Conservation (phyloP, 176 grass and related monocot species). For the Eremochloa ophiuroides region DNA sequence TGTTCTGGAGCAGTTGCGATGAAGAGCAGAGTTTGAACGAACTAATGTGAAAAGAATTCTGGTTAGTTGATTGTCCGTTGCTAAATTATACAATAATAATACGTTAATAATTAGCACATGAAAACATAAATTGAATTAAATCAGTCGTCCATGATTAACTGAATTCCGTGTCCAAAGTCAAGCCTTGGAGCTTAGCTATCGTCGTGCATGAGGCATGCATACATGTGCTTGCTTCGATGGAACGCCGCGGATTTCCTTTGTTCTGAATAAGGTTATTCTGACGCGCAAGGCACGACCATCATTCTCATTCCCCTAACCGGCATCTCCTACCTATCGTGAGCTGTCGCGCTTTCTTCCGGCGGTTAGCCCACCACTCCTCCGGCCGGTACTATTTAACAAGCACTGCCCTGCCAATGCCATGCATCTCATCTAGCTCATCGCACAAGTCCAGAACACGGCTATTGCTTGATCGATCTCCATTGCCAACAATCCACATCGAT, state of each 20-base stretch:
- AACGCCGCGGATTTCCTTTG: neutral
- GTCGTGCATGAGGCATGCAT: neutral
- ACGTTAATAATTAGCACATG: neutral
- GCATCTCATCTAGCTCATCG: neutral
- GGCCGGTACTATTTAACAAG: too few species aligned
- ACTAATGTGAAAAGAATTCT: neutral
- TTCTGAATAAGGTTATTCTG: neutral
- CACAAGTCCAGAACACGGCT: neutral
- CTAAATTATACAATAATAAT: neutral
- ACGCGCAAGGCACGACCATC: neutral
- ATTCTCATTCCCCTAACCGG: neutral
- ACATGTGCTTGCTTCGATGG: constrained; percentile 3
- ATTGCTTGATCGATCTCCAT: neutral
- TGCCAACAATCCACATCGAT: neutral
- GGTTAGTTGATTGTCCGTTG: neutral
- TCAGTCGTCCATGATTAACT: neutral
- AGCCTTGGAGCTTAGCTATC: neutral
- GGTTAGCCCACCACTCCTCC: too few species aligned
- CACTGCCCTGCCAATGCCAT: too few species aligned
- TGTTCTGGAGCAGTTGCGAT: neutral
- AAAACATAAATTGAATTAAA: neutral
- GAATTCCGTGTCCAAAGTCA: neutral
- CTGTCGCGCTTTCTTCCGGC: too few species aligned
- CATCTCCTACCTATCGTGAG: too few species aligned
- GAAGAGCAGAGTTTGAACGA: neutral